phyloP scores from a whole-genome alignment of 2,329 filamentous ascomycete genomes.

The Neofusicoccum laricinum region DNA sequence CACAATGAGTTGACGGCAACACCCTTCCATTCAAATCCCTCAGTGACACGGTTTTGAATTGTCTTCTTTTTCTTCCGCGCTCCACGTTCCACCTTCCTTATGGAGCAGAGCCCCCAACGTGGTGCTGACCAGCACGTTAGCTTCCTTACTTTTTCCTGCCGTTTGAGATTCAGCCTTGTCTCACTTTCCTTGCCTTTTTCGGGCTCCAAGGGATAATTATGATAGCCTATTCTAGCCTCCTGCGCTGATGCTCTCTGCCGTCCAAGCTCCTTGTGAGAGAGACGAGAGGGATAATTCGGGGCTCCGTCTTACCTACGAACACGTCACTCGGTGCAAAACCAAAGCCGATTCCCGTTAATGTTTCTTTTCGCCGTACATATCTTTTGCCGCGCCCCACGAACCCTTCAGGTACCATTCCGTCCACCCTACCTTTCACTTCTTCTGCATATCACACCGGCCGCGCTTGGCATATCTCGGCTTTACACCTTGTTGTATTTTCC shows the following conservation, averaged over 20 bases:
- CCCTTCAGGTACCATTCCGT: too few species aligned
- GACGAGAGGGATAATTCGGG: neutral
- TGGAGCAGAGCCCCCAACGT: neutral
- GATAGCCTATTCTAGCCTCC: neutral
- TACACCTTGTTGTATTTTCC: neutral
- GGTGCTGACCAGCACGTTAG: neutral
- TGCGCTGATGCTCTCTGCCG: neutral
- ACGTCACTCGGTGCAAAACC: neutral
- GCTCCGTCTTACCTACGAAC: conserved; percentile 3
- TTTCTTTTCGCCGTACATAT: neutral
- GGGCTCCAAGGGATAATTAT: conserved; percentile 12
- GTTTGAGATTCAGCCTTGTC: conserved; percentile 15
- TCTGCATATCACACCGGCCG: neutral
- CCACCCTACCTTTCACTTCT: neutral
- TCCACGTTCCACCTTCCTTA: neutral
- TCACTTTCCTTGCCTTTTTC: conserved; percentile 13
- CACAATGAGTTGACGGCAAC: neutral
- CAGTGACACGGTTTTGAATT: neutral
- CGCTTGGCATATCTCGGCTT: neutral
- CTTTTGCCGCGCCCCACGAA: neutral
- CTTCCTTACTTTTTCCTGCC: conserved; percentile 12
- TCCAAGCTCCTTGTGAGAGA: neutral
- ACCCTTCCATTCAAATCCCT: neutral
- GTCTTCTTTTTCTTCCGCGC: neutral
- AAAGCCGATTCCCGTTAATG: neutral